These are phyloP conservation scores for Kodamaea leandrae DNA, from an alignment of 805 yeast genomes.

Conservation along the genomic window DNA sequence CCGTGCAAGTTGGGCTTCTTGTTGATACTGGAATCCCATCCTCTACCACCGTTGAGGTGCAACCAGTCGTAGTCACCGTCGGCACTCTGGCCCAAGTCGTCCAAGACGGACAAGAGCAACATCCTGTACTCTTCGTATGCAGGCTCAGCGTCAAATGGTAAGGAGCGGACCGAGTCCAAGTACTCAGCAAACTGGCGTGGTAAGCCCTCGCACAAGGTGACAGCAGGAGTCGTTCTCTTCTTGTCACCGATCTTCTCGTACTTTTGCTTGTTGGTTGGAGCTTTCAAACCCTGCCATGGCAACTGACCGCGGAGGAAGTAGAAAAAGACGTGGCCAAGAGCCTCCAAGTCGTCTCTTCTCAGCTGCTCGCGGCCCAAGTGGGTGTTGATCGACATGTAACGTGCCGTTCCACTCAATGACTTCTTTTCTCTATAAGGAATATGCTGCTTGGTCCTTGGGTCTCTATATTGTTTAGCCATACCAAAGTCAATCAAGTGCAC, in stretches of 20 bases:
- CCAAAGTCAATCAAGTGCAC: slow-evolving; percentile 81
- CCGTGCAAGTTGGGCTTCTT: slow-evolving; percentile 81
- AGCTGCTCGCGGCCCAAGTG: slow-evolving; percentile 83
- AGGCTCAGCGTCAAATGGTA: slow-evolving; percentile 78
- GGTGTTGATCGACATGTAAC: slow-evolving; percentile 87
- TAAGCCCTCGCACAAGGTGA: slow-evolving; percentile 58
- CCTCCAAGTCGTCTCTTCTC: slow-evolving; percentile 79
- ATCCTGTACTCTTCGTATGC: slow-evolving; percentile 66
- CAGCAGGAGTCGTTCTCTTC: slow-evolving; percentile 66
- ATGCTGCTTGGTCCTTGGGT: slow-evolving; percentile 75
- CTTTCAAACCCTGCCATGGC: slow-evolving; percentile 91
- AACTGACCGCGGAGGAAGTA: slow-evolving; percentile 75
- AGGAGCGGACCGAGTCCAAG: slow-evolving; percentile 61
- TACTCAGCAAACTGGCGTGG: slow-evolving; percentile 77
- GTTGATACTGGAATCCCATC: slow-evolving; percentile 76
- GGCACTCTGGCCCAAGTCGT: slow-evolving; percentile 54
- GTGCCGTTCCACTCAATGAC: slow-evolving; percentile 79
- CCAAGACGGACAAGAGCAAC: slow-evolving; percentile 58
- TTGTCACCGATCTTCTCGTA: slow-evolving; percentile 83
- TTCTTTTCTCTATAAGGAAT: slow-evolving; percentile 80
- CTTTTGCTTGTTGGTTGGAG: slow-evolving; percentile 79
- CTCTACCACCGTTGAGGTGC: slow-evolving; percentile 73
- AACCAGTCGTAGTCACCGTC: slow-evolving; percentile 81
- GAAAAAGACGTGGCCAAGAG: slow-evolving; percentile 78
- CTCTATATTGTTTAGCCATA: slow-evolving; percentile 83